Conservation (phyloP, 2,329 filamentous ascomycete genomes). For the Didymella sp. region DNA sequence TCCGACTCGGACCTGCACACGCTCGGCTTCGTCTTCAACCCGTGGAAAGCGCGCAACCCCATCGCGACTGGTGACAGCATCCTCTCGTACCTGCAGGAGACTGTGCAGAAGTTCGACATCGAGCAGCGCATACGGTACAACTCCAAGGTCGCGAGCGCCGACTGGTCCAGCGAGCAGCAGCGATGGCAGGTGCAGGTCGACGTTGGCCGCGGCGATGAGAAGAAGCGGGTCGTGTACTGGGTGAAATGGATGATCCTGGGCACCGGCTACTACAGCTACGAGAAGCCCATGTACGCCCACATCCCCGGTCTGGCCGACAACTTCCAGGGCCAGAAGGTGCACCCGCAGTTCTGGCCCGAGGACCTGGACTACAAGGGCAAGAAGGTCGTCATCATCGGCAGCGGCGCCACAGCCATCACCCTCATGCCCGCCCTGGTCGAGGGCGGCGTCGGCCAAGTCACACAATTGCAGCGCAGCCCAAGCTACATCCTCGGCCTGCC, state of each 20-base stretch:
- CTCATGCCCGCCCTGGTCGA: constrained; percentile 73
- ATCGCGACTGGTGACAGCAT: constrained; percentile 57
- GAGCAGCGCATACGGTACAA: constrained; percentile 56
- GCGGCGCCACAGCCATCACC: constrained; percentile 80
- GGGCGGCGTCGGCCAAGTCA: constrained; percentile 68
- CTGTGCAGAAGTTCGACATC: constrained; percentile 54
- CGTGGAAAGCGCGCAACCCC: constrained; percentile 64
- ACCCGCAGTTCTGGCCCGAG: constrained; percentile 80
- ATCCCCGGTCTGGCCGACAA: constrained; percentile 70
- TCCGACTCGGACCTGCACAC: constrained; percentile 60
- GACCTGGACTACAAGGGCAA: constrained; percentile 71
- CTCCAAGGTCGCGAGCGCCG: constrained; percentile 51
- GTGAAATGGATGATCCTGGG: constrained; percentile 64
- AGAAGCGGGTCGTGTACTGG: constrained; percentile 46
- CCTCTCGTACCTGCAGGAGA: constrained; percentile 53
- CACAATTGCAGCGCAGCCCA: constrained; percentile 82
- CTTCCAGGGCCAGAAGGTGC: constrained; percentile 69
- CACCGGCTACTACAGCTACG: constrained; percentile 78
- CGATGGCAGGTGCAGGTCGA: constrained; percentile 51
- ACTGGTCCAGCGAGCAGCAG: constrained; percentile 59
- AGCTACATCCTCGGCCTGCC: constrained; percentile 64
- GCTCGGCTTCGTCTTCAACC: constrained; percentile 70
- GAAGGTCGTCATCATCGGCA: constrained; percentile 75
- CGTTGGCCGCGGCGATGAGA: constrained; percentile 37
- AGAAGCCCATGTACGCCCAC: constrained; percentile 63